A percentile compares a stretch with the other conserved stretches of the same genome.
Conservation (phyloP, 2,329 filamentous ascomycete species). For the Trichoderma koningii region DNA sequence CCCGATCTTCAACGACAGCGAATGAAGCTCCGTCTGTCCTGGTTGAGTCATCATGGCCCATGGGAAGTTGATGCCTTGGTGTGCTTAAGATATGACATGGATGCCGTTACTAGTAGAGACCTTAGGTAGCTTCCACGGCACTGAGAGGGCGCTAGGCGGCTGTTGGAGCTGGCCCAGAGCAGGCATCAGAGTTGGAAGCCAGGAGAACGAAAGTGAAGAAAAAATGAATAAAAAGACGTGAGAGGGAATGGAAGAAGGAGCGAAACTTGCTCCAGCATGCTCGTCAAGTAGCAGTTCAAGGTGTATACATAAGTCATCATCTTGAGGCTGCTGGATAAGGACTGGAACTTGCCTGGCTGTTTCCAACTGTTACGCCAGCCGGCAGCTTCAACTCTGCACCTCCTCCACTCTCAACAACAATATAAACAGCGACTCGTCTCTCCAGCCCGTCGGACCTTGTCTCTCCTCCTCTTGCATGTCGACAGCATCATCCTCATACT, state of each 20-base stretch:
- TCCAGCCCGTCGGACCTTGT: neutral
- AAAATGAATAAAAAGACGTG: neutral
- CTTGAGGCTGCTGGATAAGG: slow-evolving; percentile 12
- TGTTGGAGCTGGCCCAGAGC: slow-evolving; percentile 1
- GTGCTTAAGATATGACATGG: no score
- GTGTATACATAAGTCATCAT: no score
- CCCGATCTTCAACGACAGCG: no score
- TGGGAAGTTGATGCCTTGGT: neutral
- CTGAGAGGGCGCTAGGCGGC: slow-evolving; percentile 11
- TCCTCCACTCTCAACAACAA: no score
- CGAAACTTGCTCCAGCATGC: neutral
- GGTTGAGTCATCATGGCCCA: neutral
- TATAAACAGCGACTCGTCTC: neutral
- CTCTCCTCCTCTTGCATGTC: slow-evolving; percentile 10
- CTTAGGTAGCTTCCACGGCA: slow-evolving; percentile 3
- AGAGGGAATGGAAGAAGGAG: no score
- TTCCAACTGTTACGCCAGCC: no score
- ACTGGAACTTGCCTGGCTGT: no score
- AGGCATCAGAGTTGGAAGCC: neutral
- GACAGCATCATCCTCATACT: slow-evolving; percentile 7
- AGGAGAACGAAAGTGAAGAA: neutral
- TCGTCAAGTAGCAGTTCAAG: no score
- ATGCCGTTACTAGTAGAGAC: no score
- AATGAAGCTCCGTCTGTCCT: no score
- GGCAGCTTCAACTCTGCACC: no score